phyloP scores from a whole-genome alignment of 257 asterid species.

The Agastache rugosa region DNA sequence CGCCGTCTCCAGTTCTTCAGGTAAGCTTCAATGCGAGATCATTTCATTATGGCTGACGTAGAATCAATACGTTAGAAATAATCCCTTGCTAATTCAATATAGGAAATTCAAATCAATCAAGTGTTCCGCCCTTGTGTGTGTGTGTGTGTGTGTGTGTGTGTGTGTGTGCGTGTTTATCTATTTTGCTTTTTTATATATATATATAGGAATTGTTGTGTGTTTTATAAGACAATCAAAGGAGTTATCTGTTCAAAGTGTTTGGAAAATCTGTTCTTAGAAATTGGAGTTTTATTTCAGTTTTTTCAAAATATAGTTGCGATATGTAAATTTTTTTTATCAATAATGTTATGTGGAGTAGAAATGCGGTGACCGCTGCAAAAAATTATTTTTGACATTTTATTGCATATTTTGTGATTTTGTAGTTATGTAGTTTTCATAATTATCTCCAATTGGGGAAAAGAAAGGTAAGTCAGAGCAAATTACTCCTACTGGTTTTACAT shows the following conservation, averaged over 20 bases:
- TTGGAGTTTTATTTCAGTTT: not conserved
- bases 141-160: not conserved
- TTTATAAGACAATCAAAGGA: not conserved
- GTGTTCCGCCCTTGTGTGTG: not conserved
- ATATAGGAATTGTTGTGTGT: not conserved
- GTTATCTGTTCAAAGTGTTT: not conserved
- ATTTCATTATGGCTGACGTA: too few species aligned
- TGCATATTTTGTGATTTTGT: not conserved
- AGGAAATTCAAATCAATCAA: not conserved
- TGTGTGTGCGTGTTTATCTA: too few species aligned
- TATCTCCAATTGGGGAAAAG: not conserved
- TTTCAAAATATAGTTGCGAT: not conserved
- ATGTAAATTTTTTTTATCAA: not conserved
- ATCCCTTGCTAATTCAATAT: not conserved
- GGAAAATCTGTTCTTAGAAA: not conserved
- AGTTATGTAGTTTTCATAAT: conserved; percentile 1
- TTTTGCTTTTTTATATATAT: too few species aligned
- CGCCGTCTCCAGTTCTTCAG: conserved; percentile 56
- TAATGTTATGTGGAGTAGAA: not conserved
- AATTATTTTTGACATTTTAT: not conserved
- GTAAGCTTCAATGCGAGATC: conserved; percentile 36
- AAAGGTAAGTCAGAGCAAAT: not conserved
- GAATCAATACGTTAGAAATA: too few species aligned
- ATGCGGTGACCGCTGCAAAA: not conserved
- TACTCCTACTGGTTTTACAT: not conserved